Evolutionary conservation across 2,329 filamentous ascomycete genomes (phyloP), one percentile per base, ranked within the genome.

Genomic region (Sphaerulina populicola): DNA sequence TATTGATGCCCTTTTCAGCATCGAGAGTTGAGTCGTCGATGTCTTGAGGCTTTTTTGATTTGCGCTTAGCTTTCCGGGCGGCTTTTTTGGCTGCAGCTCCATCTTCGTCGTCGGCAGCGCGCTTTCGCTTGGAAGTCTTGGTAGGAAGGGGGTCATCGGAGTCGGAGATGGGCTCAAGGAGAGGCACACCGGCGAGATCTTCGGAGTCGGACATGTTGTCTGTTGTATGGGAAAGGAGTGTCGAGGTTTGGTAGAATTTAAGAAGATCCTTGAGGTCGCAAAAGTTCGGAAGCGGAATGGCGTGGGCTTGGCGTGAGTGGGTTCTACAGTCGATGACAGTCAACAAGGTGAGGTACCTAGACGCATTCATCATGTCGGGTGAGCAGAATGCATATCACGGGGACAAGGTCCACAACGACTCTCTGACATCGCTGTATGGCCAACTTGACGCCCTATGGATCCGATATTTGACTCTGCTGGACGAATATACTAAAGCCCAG

Each of bases 401-500:
- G n/a, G 12, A 21, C 14, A 43, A 12, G 21, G 4, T 14, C 7
- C 21, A 41, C 15, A 8, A 4, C 9, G 38, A 36, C 7, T 36
- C 29, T 11, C 18, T 54, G 11, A 12, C n/a, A 11, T 57, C 51
- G 7, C 59, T 72, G 27, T 53, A 74, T 62, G 62, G 64, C 59
- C 57, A 60, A 30, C 79, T 89, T 49, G 85, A 89, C 65, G 57
- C 62, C 44, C 75, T 88, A 27, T 72, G 88, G 21, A 77, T 78
- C 66, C 76, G 73, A 31, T 88, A 89, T 64, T 78, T 91, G 8
- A 55, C 65, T 48, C 74, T 85, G 1, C 70, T 90, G 1, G 76
- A 89, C 65, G 72, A 81, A 60, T 89, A 90, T 71, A 78, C 80
- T 10, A 66, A 68, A 15, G 75, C 85, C 2, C 79, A 79, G 53